Evolutionary conservation across 148 eudicot species (phyloP), one percentile per base, ranked within the genome.

Genomic region (Amaranthus cruentus): DNA sequence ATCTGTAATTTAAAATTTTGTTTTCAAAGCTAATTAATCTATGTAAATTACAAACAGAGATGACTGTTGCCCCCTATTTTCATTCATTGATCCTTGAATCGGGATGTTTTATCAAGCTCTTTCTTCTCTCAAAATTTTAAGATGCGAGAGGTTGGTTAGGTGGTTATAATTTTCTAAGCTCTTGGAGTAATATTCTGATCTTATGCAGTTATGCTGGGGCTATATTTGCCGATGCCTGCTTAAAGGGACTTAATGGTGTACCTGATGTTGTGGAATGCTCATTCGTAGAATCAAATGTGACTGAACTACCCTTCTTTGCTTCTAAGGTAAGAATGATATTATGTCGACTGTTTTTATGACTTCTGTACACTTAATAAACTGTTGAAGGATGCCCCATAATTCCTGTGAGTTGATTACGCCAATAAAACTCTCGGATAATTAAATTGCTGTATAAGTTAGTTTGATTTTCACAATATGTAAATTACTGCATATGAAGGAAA

Each of bases 201-300:
- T 9, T 63, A 8, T 80, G 80, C 83, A 95, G 97, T 51, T 95
- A 90, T 82, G 97, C 99, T 60, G 99, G 99, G 51, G 99, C 97
- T 28, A 60, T 88, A n/a, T 92, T 92, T 76, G 97, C 96, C 57
- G 99, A 92, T 90, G 97, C 99, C 77, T 96, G 97, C 81, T 79
- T 96, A 73, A 96, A 96, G 85, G 99, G 99, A 77, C 94, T 96
- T 38, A 96, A 96, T 75, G 99, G 99, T 15, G 97, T 92, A 58
- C 97, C 94, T 46, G 96, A 96, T 82, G 97, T 92, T 62, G 89
- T 95, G 0, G 97, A 92, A 83, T 95, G 99, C 63, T 78, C 97
- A 0, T 95, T 69, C n/a, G 97, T 95, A 66, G 90, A 90, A 79
- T 95, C 99, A 15, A 87, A 71, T 43, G 69, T 90, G 65, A 81